Conservation (phyloP, 2,329 filamentous ascomycete species). For the Ophiostoma novo-ulmi region DNA sequence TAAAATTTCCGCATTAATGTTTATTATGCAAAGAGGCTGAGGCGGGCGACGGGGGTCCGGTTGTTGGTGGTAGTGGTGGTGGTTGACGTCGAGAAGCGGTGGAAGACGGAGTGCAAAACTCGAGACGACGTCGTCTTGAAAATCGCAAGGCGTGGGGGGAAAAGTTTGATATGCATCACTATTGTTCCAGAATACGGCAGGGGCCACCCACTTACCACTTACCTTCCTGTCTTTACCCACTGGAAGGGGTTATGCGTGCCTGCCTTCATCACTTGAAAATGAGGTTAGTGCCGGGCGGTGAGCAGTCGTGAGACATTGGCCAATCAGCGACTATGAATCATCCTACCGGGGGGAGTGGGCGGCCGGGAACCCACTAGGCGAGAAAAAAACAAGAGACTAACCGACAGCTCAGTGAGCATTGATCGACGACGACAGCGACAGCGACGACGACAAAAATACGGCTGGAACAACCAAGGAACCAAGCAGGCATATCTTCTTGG, state of each 20-base stretch:
- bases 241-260: neutral
- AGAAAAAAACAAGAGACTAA: constrained; percentile 12
- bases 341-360: neutral
- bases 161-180: constrained; percentile 25
- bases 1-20: constrained; percentile 19
- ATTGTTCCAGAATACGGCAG: constrained; percentile 21
- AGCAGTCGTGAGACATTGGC: constrained; percentile 24
- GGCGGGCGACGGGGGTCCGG: constrained; percentile 12
- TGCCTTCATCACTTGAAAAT: neutral
- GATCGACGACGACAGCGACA: neutral
- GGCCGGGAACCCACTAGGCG: constrained; percentile 11
- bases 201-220: neutral
- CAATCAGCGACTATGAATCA: constrained; percentile 35
- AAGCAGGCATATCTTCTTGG: constrained; percentile 7
- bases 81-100: constrained; percentile 6
- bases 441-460: neutral
- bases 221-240: neutral
- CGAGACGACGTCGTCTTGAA: constrained; percentile 14
- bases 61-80: neutral
- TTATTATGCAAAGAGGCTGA: constrained; percentile 21
- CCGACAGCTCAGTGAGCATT: constrained; percentile 8
- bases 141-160: constrained; percentile 13
- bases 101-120: constrained; percentile 8
- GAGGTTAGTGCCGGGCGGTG: constrained; percentile 26
- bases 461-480: neutral